These are phyloP conservation scores for Wallacemonas sp. DNA, from an alignment of 208 protist species.

Conservation along the genomic window DNA sequence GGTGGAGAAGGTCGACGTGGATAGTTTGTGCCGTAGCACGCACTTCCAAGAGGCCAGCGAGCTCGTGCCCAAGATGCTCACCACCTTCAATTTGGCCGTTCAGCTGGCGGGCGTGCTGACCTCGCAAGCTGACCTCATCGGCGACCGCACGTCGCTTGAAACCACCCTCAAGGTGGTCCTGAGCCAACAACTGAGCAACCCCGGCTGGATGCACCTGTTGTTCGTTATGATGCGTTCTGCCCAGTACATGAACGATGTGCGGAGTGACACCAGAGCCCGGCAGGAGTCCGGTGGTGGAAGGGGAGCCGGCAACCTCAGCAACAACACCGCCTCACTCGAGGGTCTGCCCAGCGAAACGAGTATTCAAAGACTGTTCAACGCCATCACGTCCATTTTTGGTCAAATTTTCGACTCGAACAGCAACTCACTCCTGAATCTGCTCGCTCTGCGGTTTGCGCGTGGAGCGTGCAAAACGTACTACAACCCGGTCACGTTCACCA, in stretches of 20 bases:
- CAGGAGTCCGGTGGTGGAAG: background rate
- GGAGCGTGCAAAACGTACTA: background rate
- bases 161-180: background rate
- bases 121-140: background rate
- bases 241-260: background rate
- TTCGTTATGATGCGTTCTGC: background rate
- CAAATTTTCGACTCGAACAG: background rate
- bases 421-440: background rate
- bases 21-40: slow-evolving; percentile 3
- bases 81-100: background rate
- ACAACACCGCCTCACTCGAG: background rate
- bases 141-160: background rate
- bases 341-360: background rate
- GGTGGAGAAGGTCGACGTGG: slow-evolving; percentile 8
- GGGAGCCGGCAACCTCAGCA: background rate
- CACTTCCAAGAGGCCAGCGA: background rate
- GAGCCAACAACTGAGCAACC: slow-evolving; percentile 1
- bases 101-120: background rate
- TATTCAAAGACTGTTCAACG: background rate
- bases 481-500: background rate
- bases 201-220: slow-evolving; percentile 1
- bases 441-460: background rate
- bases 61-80: background rate
- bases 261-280: too few species aligned
- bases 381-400: background rate